Evolutionary conservation across 148 eudicot genomes (phyloP), one percentile per base, ranked within the genome.

Genomic region (Rhododendron vialii): DNA sequence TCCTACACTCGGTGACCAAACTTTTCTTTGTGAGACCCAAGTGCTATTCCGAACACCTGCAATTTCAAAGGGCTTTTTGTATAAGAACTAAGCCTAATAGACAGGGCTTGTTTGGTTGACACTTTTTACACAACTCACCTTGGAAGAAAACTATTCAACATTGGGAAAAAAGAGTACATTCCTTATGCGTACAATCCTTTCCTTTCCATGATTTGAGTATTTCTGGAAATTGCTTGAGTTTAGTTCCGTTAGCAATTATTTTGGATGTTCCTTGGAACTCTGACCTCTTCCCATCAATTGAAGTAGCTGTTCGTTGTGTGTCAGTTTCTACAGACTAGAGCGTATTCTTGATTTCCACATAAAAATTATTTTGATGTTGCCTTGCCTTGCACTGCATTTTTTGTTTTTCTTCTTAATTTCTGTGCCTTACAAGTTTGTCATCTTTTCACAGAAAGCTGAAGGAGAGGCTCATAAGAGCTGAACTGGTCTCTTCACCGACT

Each of bases 401-500:
- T 12, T 55, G 61, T 55, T 71, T 69, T 83, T 47, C 35, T n/a
- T 28, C 11, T 80, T 17, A 36, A 28, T 45, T 83, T 83, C 18
- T 47, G n/a, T 47, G n/a, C 1, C 63, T 65, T 8, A 43, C 48
- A 63, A n/a, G 12, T 77, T 65, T 36, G 11, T 28, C 47, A 63
- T 45, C 38, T 7, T 77, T 11, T 61, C 38, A 30, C 91, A 91
- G 92, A 91, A 90, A 80, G 55, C 91, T 10, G 89, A 81, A 74
- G 92, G 81, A 18, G 93, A 74, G 78, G 22, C 86, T 50, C 85
- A 86, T 41, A 82, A 88, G 87, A 82, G 45, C 86, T 88, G 73
- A 90, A 82, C 41, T 84, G 69, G 78, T 67, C 22, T 67, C 35
- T 79, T 51, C 47, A 65, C 78, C 17, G 20, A 33, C 78, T 35